A percentile compares a stretch with the other conserved stretches of the same genome.
Evolutionary conservation across 352 stramenopile species (phyloP).

Genomic region (Hyphochytrium catenoides): DNA sequence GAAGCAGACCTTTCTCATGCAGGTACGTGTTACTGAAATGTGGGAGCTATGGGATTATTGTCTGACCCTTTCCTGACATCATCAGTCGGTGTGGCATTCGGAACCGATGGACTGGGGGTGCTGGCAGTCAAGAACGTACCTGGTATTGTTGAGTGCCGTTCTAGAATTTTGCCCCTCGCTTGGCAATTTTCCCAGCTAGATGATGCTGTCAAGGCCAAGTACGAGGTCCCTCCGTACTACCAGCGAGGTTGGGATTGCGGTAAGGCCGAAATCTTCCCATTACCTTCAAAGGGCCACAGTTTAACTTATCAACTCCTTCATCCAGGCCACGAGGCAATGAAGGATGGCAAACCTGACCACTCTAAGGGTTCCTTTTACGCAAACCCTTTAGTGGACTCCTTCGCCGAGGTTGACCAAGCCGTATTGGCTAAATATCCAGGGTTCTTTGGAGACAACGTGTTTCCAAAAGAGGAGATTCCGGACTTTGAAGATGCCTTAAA

Average conservation of each 20-base stretch:
- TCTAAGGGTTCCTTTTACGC: slow-evolving; percentile 91
- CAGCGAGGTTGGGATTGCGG: slow-evolving; percentile 86
- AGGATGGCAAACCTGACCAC: slow-evolving; percentile 65
- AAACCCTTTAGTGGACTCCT: slow-evolving; percentile 74
- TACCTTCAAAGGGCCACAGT: too few relatives aligned
- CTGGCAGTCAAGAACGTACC: slow-evolving; percentile 62
- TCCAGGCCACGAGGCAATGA: not conserved
- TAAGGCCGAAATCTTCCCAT: slow-evolving; percentile 85
- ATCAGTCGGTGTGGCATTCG: slow-evolving; percentile 60
- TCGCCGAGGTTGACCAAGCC: slow-evolving; percentile 37
- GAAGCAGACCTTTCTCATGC: too few relatives aligned
- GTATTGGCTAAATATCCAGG: slow-evolving; percentile 51
- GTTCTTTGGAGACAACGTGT: slow-evolving; percentile 84
- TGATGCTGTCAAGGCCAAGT: slow-evolving; percentile 35
- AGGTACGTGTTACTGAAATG: too few relatives aligned
- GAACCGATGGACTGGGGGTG: slow-evolving; percentile 66
- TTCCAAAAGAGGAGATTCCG: slow-evolving; percentile 49
- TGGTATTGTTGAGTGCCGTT: slow-evolving; percentile 34
- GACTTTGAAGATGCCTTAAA: slow-evolving; percentile 66
- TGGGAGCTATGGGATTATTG: too few relatives aligned
- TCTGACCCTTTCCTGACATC: too few relatives aligned
- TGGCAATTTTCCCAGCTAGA: slow-evolving; percentile 51
- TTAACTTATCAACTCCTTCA: too few relatives aligned
- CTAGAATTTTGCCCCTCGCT: slow-evolving; percentile 52
- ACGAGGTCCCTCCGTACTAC: slow-evolving; percentile 69